Evolutionary conservation across 2,329 filamentous ascomycete genomes (phyloP).

Genomic region (Fusarium torreyae): DNA sequence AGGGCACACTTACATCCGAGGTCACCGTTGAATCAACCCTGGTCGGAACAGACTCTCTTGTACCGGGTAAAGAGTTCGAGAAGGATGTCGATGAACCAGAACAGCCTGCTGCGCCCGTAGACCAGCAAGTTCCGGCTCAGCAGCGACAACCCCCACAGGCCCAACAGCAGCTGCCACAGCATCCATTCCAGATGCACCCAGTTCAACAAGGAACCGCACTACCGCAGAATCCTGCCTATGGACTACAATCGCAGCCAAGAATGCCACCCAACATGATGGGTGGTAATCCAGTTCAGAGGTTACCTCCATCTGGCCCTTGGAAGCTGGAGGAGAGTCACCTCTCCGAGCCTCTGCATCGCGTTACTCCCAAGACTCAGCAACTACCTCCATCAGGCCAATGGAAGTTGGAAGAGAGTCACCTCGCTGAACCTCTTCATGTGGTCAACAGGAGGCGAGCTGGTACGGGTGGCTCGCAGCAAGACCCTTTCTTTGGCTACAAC

Average conservation of each 20-base stretch:
- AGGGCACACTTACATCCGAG: slow-evolving; percentile 43
- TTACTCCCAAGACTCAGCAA: slow-evolving; percentile 51
- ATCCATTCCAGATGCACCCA: slow-evolving; percentile 42
- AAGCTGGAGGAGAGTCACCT: slow-evolving; percentile 70
- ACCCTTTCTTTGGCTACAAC: slow-evolving; percentile 50
- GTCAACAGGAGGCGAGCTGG: slow-evolving; percentile 55
- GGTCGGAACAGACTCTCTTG: slow-evolving; percentile 40
- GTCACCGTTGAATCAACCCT: slow-evolving; percentile 40
- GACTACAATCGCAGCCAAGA: slow-evolving; percentile 42
- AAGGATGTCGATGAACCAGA: slow-evolving; percentile 30
- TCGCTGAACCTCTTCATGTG: slow-evolving; percentile 63
- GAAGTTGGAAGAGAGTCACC: slow-evolving; percentile 69
- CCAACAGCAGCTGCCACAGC: slow-evolving; percentile 27
- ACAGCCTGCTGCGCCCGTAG: neutral
- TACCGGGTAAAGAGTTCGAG: slow-evolving; percentile 35
- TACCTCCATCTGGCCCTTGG: slow-evolving; percentile 65
- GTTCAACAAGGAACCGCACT: slow-evolving; percentile 23
- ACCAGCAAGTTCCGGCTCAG: slow-evolving; percentile 18
- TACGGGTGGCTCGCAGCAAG: slow-evolving; percentile 50
- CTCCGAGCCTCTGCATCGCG: slow-evolving; percentile 62
- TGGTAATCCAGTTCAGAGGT: slow-evolving; percentile 58
- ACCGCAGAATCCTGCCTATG: slow-evolving; percentile 27
- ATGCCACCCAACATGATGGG: slow-evolving; percentile 44
- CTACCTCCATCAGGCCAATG: slow-evolving; percentile 62
- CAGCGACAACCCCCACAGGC: slow-evolving; percentile 24